These are phyloP conservation scores for Termitomyces sp. DNA, from an alignment of 768 basidiomycete genomes.

Conservation along the genomic window DNA sequence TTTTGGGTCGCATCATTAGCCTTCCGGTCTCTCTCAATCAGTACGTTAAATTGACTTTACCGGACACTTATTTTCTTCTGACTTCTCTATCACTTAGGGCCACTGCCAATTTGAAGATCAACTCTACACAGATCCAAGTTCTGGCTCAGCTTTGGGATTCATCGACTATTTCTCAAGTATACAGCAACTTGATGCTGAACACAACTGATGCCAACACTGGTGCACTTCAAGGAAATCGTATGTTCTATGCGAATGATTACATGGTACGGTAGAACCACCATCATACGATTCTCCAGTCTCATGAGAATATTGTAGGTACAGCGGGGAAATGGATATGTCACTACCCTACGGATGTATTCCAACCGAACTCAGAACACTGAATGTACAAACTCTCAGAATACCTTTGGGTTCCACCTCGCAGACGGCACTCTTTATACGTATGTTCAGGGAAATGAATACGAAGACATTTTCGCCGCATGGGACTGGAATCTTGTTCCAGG, in stretches of 20 bases:
- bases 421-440: constrained; percentile 68
- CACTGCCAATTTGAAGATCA: constrained; percentile 37
- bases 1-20: constrained; percentile 60
- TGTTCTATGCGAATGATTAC: constrained; percentile 25
- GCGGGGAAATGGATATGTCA: constrained; percentile 42
- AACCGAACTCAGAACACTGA: constrained; percentile 59
- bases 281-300: background rate
- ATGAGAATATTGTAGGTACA: constrained; percentile 11
- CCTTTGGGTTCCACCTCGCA: constrained; percentile 66
- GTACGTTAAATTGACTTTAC: constrained; percentile 20
- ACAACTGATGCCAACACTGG: constrained; percentile 25
- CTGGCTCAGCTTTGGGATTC: constrained; percentile 40
- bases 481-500: constrained; percentile 80
- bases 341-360: constrained; percentile 64
- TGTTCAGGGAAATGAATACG: constrained; percentile 64
- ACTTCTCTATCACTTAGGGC: constrained; percentile 24
- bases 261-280: constrained; percentile 7
- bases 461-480: constrained; percentile 71
- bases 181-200: constrained; percentile 10
- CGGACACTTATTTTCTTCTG: background rate
- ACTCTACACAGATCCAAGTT: constrained; percentile 34
- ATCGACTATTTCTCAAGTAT: constrained; percentile 18
- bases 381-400: constrained; percentile 63
- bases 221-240: constrained; percentile 17
- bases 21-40: constrained; percentile 45